phyloP scores from a whole-genome alignment of 139 green algal species.

The Coccomyxa sp. region DNA sequence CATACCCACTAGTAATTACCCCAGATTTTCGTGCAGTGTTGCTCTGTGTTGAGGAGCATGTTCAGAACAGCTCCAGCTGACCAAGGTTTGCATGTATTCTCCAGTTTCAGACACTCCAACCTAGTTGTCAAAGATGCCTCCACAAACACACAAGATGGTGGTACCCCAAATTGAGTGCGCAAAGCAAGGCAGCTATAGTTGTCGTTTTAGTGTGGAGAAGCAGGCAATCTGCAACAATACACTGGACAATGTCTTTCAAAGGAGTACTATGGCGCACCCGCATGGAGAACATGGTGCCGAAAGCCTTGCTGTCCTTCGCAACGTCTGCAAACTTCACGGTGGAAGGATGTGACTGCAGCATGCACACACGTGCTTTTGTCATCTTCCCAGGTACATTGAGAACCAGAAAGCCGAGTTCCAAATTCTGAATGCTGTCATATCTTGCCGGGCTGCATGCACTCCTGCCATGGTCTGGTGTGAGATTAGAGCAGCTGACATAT shows the following conservation, averaged over 20 bases:
- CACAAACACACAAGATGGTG: too few species aligned
- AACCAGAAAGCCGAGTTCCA: not conserved
- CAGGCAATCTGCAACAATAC: too few species aligned
- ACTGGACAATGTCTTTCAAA: not conserved
- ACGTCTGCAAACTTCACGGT: slow-evolving; percentile 37
- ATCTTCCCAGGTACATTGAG: not conserved
- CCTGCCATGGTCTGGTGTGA: too few species aligned
- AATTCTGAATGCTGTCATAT: too few species aligned
- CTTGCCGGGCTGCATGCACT: too few species aligned
- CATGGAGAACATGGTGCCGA: slow-evolving; percentile 16
- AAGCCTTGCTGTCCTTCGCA: slow-evolving; percentile 15
- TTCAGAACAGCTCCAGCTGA: slow-evolving; percentile 1
- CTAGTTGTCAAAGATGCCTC: not conserved
- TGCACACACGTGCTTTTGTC: not conserved
- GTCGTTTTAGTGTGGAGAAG: too few species aligned
- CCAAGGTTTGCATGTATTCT: not conserved
- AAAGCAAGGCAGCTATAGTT: too few species aligned
- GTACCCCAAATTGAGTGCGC: too few species aligned
- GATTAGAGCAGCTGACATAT: too few species aligned
- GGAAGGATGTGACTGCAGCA: slow-evolving; percentile 30
- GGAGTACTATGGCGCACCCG: not conserved
- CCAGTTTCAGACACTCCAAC: too few species aligned
- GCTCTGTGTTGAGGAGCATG: slow-evolving; percentile 3
- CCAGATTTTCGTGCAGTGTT: not conserved
- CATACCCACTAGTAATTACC: not conserved